These are phyloP conservation scores for Oehlia diaphana DNA, from an alignment of 192 early-diverging fungal genomes.

Conservation along the genomic window DNA sequence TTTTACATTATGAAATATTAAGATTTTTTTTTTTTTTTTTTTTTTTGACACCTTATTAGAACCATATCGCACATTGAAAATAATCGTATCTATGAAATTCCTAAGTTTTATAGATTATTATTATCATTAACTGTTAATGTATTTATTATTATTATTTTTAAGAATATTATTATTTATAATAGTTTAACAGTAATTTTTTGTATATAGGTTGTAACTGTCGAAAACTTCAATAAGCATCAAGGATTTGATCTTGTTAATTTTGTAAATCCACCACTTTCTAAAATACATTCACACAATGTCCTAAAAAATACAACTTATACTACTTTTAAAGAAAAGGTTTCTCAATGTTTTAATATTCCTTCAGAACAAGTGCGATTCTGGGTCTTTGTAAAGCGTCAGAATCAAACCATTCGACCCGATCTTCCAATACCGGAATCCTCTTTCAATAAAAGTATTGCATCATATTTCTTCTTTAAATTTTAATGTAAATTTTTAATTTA, in stretches of 20 bases:
- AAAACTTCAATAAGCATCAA: slow-evolving; percentile 65
- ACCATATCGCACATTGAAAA: too few relatives aligned
- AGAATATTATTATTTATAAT: too few relatives aligned
- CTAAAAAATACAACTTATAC: slow-evolving; percentile 56
- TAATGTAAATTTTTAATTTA: not conserved
- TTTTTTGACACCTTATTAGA: too few relatives aligned
- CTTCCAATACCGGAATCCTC: slow-evolving; percentile 56
- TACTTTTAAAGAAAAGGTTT: slow-evolving; percentile 55
- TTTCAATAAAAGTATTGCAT: slow-evolving; percentile 43
- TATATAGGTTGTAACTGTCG: slow-evolving; percentile 58
- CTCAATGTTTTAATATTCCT: slow-evolving; percentile 43
- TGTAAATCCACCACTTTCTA: not conserved
- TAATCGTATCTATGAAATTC: too few relatives aligned
- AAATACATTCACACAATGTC: slow-evolving; percentile 40
- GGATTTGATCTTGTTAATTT: slow-evolving; percentile 89
- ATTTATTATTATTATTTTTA: too few relatives aligned
- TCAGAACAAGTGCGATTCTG: slow-evolving; percentile 74
- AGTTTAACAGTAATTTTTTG: too few relatives aligned
- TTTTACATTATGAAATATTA: too few relatives aligned
- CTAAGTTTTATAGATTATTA: too few relatives aligned
- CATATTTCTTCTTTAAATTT: slow-evolving; percentile 25
- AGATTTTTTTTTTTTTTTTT: too few relatives aligned
- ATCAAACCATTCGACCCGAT: slow-evolving; percentile 89
- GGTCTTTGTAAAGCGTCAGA: slow-evolving; percentile 85
- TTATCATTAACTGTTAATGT: too few relatives aligned